Evolutionary conservation across 768 basidiomycete species (phyloP).

Genomic region (Lentinula boryana): DNA sequence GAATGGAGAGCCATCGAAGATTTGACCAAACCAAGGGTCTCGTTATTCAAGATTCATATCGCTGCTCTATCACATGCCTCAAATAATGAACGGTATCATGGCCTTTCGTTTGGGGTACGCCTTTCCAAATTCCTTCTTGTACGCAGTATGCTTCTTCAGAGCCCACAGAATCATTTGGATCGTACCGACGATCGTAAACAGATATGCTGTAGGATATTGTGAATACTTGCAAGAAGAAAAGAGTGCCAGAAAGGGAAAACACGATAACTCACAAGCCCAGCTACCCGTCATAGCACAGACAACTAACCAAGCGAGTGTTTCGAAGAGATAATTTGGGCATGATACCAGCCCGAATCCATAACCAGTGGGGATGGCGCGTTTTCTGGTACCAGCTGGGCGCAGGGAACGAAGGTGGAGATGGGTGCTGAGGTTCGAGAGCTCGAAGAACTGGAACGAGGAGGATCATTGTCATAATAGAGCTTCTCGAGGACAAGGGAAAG

Average conservation of each 20-base stretch:
- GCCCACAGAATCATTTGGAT: constrained; percentile 86
- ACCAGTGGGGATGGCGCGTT: constrained; percentile 84
- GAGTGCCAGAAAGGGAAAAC: neutral
- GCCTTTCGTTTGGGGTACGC: constrained; percentile 77
- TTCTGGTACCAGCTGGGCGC: constrained; percentile 73
- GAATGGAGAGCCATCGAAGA: no score
- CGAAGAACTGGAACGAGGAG: constrained; percentile 53
- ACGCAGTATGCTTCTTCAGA: constrained; percentile 79
- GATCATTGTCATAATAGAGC: neutral
- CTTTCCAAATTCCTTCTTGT: constrained; percentile 91
- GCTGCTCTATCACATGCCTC: neutral
- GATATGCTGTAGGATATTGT: constrained; percentile 32
- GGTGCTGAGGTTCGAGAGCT: constrained; percentile 78
- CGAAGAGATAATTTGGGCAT: constrained; percentile 94
- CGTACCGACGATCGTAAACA: constrained; percentile 59
- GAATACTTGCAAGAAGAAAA: neutral
- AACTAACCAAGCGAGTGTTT: constrained; percentile 68
- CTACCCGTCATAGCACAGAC: constrained; percentile 76
- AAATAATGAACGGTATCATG: constrained; percentile 72
- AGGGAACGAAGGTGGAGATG: constrained; percentile 81
- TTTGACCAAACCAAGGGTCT: no score
- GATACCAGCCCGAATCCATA: constrained; percentile 88
- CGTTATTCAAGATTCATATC: no score
- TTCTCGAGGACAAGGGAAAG: neutral
- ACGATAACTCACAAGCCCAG: constrained; percentile 50